These are phyloP conservation scores for Daldinia bambusicola DNA, from an alignment of 495 filamentous ascomycete species.

Conservation along the genomic window DNA sequence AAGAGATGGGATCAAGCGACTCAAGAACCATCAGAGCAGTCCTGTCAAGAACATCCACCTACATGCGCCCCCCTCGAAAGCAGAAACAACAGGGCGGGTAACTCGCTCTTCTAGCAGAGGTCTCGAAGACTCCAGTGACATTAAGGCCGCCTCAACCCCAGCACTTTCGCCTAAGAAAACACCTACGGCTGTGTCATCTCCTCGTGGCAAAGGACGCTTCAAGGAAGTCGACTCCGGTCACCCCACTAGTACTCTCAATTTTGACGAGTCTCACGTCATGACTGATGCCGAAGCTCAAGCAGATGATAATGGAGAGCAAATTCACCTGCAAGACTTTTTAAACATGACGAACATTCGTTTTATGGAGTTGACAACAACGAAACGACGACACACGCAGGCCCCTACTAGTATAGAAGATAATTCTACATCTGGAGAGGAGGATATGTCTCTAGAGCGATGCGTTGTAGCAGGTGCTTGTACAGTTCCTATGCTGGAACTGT, in stretches of 20 bases:
- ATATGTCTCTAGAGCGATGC: constrained; percentile 73
- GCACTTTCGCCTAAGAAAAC: constrained; percentile 58
- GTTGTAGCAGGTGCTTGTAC: constrained; percentile 92
- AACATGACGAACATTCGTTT: constrained; percentile 96
- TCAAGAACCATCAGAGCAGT: constrained; percentile 76
- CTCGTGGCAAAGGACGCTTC: constrained; percentile 62
- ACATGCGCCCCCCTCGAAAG: constrained; percentile 71
- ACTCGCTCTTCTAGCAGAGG: constrained; percentile 63
- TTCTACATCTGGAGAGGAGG: constrained; percentile 56
- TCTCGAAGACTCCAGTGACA: constrained; percentile 43
- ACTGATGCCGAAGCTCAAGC: constrained; percentile 49
- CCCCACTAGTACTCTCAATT: constrained; percentile 57
- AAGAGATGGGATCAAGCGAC: constrained; percentile 71
- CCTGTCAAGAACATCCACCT: constrained; percentile 80
- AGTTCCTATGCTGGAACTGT: constrained; percentile 90
- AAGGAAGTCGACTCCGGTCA: constrained; percentile 56
- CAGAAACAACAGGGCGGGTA: constrained; percentile 69
- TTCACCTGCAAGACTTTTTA: constrained; percentile 91
- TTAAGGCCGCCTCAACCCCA: constrained; percentile 54
- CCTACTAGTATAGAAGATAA: constrained; percentile 59
- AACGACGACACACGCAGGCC: constrained; percentile 84
- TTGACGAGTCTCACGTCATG: constrained; percentile 53
- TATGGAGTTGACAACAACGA: constrained; percentile 94
- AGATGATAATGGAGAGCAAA: constrained; percentile 67
- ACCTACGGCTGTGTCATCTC: constrained; percentile 53